Evolutionary conservation across 2,329 filamentous ascomycete genomes (phyloP), one percentile per base, ranked within the genome.

Genomic region (Colletotrichum sp.): DNA sequence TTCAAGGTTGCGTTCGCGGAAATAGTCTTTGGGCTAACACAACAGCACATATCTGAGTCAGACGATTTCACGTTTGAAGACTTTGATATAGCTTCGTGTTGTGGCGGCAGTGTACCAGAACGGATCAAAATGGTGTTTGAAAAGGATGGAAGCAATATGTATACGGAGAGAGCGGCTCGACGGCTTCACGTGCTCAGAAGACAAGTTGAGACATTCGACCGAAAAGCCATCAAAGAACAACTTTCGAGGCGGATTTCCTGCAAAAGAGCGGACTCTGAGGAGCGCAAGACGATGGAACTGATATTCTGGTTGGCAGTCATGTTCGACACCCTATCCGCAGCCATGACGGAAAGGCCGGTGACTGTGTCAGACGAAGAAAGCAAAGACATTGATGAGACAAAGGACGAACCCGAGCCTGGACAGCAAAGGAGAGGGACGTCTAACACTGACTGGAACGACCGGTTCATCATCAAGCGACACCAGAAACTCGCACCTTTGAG

Each of bases 271-370:
- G 15, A 24, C n/a, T 63, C 65, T 39, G 79, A 76, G 79, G 83
- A 86, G 7, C 80, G 81, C 8, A 80, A 86, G 13, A 91, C 90
- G 0, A 84, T 92, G 30, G 85, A 88, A 15, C 81, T 92, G 13
- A 79, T 92, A 4, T 92, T 89, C 78, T 92, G 90, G 90, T 82
- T 92, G 18, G 88, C 88, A 0, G 84, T 91, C 61, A 92, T 92
- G 90, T 89, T 91, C 64, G 90, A 92, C 78, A 92, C 90, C 0
- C 81, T 91, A 10, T 90, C 88, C 0, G 86, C 90, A 0, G 89
- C 89, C 2, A 90, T 92, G 84, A 85, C 88, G 39, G 77, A 82
- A 74, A 77, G 81, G 28, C 80, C 81, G 69, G 81, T 86, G 4
- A 83, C 84, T 2, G 81, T 87, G 7, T 81, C 82, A 0, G 85